Evolutionary conservation across 176 grass and related monocot genomes (phyloP).

Genomic region (Carex pumila): DNA sequence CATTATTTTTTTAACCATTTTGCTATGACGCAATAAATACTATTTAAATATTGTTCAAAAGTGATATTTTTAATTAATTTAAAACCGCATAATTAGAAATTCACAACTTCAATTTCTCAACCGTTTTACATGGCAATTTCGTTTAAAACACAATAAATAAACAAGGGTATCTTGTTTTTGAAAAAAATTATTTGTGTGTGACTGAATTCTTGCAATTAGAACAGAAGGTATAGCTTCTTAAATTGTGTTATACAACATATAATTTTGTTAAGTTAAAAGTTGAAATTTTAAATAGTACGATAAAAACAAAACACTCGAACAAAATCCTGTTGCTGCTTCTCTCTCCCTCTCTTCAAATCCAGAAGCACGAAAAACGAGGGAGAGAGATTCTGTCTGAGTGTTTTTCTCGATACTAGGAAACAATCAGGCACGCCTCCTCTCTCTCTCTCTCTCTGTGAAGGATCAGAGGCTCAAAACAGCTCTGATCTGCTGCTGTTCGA

Average conservation of each 20-base stretch:
- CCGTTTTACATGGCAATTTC: neutral
- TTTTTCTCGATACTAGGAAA: constrained; percentile 8
- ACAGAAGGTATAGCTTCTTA: neutral
- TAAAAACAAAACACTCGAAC: neutral
- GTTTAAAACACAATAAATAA: no score
- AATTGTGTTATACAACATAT: neutral
- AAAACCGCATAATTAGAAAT: no score
- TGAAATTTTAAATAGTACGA: neutral
- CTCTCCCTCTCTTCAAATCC: neutral
- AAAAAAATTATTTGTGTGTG: neutral
- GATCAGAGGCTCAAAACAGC: neutral
- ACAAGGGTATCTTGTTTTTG: no score
- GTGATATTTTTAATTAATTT: no score
- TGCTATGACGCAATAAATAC: no score
- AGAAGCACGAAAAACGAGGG: neutral
- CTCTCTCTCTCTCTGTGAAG: neutral
- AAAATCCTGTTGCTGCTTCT: neutral
- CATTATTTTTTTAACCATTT: no score
- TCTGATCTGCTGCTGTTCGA: neutral
- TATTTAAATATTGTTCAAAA: no score
- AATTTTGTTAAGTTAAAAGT: no score
- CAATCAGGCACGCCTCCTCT: constrained; percentile 15
- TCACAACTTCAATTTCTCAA: neutral
- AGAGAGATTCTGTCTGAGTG: neutral
- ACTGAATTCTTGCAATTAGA: neutral